phyloP scores from a whole-genome alignment of 257 asterid species.

The Eucommia ulmoides region DNA sequence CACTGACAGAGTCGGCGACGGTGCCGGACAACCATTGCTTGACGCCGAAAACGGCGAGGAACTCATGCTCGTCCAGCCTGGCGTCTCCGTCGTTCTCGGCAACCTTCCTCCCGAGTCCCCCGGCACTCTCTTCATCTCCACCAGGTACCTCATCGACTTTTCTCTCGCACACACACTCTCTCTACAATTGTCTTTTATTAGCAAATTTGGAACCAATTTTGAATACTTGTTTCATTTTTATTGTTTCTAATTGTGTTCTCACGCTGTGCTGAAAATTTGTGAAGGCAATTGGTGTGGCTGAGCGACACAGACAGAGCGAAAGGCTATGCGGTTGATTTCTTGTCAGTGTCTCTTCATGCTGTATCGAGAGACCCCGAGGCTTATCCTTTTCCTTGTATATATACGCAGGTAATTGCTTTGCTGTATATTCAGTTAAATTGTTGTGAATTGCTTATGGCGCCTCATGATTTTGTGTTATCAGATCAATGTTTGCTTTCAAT shows the following conservation, averaged over 20 bases:
- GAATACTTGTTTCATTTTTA: not conserved
- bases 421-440: no score
- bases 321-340: slow-evolving; percentile 81
- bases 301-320: slow-evolving; percentile 56
- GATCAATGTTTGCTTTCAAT: no score
- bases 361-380: slow-evolving; percentile 91
- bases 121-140: slow-evolving; percentile 79
- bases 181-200: not conserved
- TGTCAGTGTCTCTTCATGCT: slow-evolving; percentile 71
- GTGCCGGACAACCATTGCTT: slow-evolving; percentile 50
- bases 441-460: no score
- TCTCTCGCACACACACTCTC: not conserved
- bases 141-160: slow-evolving; percentile 29
- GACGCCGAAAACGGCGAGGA: slow-evolving; percentile 55
- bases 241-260: not conserved
- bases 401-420: slow-evolving; percentile 86
- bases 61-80: slow-evolving; percentile 47
- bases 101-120: slow-evolving; percentile 49
- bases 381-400: slow-evolving; percentile 70
- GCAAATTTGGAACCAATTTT: not conserved
- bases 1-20: slow-evolving; percentile 52
- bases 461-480: no score
- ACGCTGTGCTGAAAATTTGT: not conserved
- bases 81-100: slow-evolving; percentile 61
- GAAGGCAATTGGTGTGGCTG: slow-evolving; percentile 91